Evolutionary conservation across 2,329 filamentous ascomycete genomes (phyloP).

Genomic region (Aspergillus cejpii): DNA sequence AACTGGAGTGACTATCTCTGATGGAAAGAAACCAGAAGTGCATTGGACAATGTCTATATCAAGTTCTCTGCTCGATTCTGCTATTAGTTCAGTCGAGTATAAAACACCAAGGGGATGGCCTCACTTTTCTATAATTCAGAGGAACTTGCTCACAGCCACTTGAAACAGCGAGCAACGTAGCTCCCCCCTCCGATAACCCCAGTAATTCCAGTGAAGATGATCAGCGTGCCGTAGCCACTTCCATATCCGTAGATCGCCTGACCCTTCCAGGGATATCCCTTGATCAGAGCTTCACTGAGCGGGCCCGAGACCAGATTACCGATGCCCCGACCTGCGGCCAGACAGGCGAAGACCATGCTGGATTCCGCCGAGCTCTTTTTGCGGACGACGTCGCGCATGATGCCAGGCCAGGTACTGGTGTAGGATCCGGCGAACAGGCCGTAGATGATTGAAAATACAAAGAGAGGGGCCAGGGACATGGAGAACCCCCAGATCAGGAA

Average conservation of each 20-base stretch:
- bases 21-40: too few species aligned
- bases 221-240: conserved; percentile 24
- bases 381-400: conserved; percentile 40
- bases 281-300: conserved; percentile 40
- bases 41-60: too few species aligned
- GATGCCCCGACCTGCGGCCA: conserved; percentile 47
- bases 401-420: conserved; percentile 41
- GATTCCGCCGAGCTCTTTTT: conserved; percentile 37
- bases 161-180: not conserved
- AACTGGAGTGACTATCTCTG: too few species aligned
- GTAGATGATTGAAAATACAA: conserved; percentile 40
- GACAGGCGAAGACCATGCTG: conserved; percentile 45
- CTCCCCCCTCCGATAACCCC: not conserved
- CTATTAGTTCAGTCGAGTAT: too few species aligned
- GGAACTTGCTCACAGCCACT: too few species aligned
- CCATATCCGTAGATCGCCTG: conserved; percentile 21
- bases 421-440: conserved; percentile 44
- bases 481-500: conserved; percentile 47
- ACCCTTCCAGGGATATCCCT: conserved; percentile 16
- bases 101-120: too few species aligned
- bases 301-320: conserved; percentile 48
- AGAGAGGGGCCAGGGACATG: conserved; percentile 37
- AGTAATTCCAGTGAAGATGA: conserved; percentile 26
- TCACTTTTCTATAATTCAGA: too few species aligned
- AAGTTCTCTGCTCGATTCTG: too few species aligned